Percentiles rank a stretch among this genome's conserved stretches.
Conservation (phyloP, 2,329 filamentous ascomycete genomes). For the Colletotrichum orchidophilum region DNA sequence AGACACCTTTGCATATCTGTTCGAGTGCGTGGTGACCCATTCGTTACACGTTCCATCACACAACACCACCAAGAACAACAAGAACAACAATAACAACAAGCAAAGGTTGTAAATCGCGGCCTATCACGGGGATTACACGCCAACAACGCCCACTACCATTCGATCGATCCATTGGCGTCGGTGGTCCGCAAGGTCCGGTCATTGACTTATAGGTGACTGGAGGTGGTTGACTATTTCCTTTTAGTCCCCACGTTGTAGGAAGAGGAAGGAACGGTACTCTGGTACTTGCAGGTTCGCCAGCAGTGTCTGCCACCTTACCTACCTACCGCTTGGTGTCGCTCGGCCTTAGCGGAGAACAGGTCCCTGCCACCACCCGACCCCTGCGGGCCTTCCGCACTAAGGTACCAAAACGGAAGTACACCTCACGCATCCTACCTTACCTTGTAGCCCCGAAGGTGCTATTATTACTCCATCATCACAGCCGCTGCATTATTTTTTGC, state of each 20-base stretch:
- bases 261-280: background rate
- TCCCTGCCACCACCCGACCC: background rate
- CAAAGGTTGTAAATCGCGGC: background rate
- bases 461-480: background rate
- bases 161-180: background rate
- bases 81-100: too few relatives aligned
- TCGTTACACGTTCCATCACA: background rate
- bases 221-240: background rate
- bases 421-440: background rate
- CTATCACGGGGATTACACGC: background rate
- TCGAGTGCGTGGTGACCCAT: background rate
- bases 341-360: conserved; percentile 11
- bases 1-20: background rate
- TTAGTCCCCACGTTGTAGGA: background rate
- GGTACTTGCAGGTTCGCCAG: background rate
- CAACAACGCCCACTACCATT: background rate
- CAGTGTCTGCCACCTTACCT: background rate
- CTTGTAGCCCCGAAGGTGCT: background rate
- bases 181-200: conserved; percentile 13
- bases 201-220: background rate
- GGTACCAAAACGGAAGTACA: background rate
- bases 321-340: conserved; percentile 3
- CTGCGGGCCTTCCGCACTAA: background rate
- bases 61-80: too few relatives aligned
- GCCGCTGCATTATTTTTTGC: conserved; percentile 1